Percentiles rank a stretch among this genome's conserved stretches.
Conservation (phyloP, 345 rosid species). For the Pugionium dolabratum region DNA sequence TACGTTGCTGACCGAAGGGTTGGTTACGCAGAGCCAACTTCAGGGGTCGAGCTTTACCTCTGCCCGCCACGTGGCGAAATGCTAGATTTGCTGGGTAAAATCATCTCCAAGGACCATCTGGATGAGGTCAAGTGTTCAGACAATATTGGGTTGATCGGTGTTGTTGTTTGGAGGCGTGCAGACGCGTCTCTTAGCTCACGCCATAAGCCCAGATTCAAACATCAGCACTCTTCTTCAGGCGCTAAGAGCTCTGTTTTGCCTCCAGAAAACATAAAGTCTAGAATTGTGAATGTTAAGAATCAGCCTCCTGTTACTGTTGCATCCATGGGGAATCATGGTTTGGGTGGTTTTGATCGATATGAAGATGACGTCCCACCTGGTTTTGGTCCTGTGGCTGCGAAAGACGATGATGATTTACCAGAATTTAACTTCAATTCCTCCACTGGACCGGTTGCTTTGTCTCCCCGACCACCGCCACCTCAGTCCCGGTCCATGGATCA, state of each 20-base stretch:
- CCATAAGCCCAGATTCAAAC: constrained; percentile 43
- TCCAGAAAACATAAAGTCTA: constrained; percentile 23
- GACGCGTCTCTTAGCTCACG: constrained; percentile 52
- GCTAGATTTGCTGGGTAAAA: constrained; percentile 60
- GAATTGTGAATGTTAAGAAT: constrained; percentile 12
- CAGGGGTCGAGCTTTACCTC: constrained; percentile 82
- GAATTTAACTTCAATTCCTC: constrained; percentile 59
- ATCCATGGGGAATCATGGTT: constrained; percentile 20
- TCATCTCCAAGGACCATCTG: constrained; percentile 67
- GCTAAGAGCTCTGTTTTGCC: constrained; percentile 28
- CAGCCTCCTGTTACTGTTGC: constrained; percentile 24
- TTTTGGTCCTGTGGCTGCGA: constrained; percentile 62
- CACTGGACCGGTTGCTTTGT: constrained; percentile 21
- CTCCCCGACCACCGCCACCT: constrained; percentile 18
- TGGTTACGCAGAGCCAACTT: constrained; percentile 80
- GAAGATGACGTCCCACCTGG: constrained; percentile 89
- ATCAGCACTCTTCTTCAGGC: constrained; percentile 41
- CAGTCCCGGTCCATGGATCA: constrained; percentile 48
- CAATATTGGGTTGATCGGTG: constrained; percentile 71
- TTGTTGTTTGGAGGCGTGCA: constrained; percentile 86
- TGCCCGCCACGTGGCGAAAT: constrained; percentile 70
- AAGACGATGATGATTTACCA: constrained; percentile 89
- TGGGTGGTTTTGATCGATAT: constrained; percentile 24
- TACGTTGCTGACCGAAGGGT: constrained; percentile 76
- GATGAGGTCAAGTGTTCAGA: constrained; percentile 61